Evolutionary conservation across 805 yeast genomes (phyloP).

Genomic region (Myxozyma lipomycoides): DNA sequence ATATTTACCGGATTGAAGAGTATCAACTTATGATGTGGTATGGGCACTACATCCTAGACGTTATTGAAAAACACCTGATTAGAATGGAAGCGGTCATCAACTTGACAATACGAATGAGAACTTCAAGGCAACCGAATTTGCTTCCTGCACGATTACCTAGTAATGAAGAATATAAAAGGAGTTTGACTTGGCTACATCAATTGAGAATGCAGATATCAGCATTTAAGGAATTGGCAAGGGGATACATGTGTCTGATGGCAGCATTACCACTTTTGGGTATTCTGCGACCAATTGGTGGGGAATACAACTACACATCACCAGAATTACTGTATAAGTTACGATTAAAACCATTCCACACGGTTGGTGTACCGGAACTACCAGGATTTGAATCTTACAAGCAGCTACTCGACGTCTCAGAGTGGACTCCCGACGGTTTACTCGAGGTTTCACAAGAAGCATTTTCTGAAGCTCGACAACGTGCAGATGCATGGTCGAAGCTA

Average conservation of each 20-base stretch:
- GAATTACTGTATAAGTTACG: conserved; percentile 52
- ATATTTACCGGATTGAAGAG: conserved; percentile 70
- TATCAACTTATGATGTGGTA: conserved; percentile 65
- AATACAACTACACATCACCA: conserved; percentile 20
- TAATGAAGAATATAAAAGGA: background rate
- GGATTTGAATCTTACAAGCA: conserved; percentile 39
- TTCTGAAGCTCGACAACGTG: conserved; percentile 1
- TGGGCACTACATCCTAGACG: conserved; percentile 46
- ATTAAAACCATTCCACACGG: conserved; percentile 73
- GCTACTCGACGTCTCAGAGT: conserved; percentile 10
- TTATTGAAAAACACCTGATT: conserved; percentile 44
- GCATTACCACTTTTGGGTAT: conserved; percentile 11
- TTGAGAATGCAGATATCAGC: conserved; percentile 13
- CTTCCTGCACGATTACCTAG: conserved; percentile 10
- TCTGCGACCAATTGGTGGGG: background rate
- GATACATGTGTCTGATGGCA: conserved; percentile 14
- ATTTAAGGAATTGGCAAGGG: conserved; percentile 12
- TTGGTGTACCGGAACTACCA: conserved; percentile 73
- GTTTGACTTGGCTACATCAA: conserved; percentile 20
- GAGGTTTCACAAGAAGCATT: conserved; percentile 4
- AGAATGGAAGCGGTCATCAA: conserved; percentile 37
- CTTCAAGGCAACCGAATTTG: conserved; percentile 24
- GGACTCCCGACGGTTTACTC: conserved; percentile 10
- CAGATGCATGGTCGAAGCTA: conserved; percentile 3
- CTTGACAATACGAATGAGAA: background rate